Evolutionary conservation across 129 eudicot species (phyloP), one percentile per base, ranked within the genome.

Genomic region (Erigeron canadensis): DNA sequence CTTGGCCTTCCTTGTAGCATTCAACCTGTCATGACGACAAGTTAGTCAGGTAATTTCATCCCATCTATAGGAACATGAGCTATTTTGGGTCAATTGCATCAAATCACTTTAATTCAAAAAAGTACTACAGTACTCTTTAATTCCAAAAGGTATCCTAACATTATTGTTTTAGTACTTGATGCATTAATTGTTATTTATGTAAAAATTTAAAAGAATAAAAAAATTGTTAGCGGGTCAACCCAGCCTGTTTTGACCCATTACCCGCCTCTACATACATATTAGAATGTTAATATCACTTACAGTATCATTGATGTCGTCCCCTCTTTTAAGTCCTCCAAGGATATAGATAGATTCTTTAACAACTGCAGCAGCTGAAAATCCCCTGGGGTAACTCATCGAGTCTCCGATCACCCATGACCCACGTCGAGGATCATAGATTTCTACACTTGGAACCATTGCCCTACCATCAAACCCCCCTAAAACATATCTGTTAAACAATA

Each of bases 401-500:
- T 86, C 86, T 63, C 83, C 88, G 5, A 28, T 9, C 74, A 80
- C 78, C 97, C 97, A 91, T 22, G 78, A 66, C 17, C 84, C 89
- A 46, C 23, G 53, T 65, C 97, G 87, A 73, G 97, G 92, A 69
- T 91, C 97, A 46, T 75, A 91, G 53, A 86, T 81, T 75, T 91
- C 97, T 19, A 80, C 63, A 50, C 78, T 84, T 3, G 75, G 56
- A 39, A 81, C 80, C 92, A 87, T 88, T 44, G 67, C 9, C n/a
- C 54, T 80, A 41, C 90, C 91, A 82, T 87, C 90, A 76, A 44
- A 91, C 19, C 95, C 97, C 53, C 95, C 97, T 48, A 88, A 11
- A 10, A 82, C 92, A 53, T 84, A 88, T 77, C 97, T 91, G 86
- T 59, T 60, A 23, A 71, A 8, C 46, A 68, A 37, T n/a, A 12